Conservation (phyloP, 2,329 filamentous ascomycete species). For the Fusarium marasasianum region DNA sequence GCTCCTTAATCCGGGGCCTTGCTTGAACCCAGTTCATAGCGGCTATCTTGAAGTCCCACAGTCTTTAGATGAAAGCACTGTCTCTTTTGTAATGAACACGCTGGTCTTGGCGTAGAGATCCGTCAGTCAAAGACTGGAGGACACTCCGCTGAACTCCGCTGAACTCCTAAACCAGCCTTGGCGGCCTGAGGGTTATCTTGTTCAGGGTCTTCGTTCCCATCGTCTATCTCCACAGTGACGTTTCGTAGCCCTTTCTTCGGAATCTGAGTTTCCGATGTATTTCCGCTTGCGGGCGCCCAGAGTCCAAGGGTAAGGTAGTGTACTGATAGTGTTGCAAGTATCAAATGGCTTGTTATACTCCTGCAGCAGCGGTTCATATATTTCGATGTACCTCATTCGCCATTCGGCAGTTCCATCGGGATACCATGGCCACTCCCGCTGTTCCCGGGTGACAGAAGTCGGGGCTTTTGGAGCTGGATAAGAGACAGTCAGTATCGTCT, state of each 20-base stretch:
- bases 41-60: fast-evolving
- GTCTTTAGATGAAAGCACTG: not conserved
- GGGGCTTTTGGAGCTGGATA: not conserved
- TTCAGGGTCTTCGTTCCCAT: fast-evolving
- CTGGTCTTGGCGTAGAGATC: no score
- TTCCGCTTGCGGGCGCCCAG: not conserved
- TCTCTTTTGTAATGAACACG: fast-evolving
- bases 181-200: not conserved
- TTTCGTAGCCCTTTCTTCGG: not conserved
- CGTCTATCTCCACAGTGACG: not conserved
- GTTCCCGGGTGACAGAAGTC: fast-evolving
- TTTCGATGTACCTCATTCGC: no score
- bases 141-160: not conserved
- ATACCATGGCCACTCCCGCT: not conserved
- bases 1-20: not conserved
- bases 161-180: not conserved
- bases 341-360: not conserved
- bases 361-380: not conserved
- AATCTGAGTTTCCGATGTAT: no score
- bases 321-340: not conserved
- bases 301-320: not conserved
- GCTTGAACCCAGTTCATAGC: no score
- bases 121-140: not conserved
- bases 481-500: not conserved
- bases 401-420: not conserved